Base-by-base conservation (phyloP, 495 filamentous ascomycete species). In the Aspergillus heteromorphus region DNA sequence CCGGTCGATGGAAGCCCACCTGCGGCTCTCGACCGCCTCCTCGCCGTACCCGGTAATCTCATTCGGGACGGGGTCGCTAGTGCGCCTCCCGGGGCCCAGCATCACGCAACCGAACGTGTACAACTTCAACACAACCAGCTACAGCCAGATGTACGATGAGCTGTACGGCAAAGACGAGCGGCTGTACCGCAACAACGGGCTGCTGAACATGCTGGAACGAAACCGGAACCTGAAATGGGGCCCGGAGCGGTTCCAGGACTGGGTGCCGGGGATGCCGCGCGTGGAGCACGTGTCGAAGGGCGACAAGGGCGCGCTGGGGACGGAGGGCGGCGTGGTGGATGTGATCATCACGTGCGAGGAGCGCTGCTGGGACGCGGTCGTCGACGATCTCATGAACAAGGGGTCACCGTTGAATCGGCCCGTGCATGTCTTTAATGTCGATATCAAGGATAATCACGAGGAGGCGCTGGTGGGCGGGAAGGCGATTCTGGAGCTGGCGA, bases 181-280 rank as follows among this genome's bases (percentile, higher is more conserved):
- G 0, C 79, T 99, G 2, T 99, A 99, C 71, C 84, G 83, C 48
- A 84, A 85, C 17, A 99, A 99, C 66, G 95, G 95, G 23, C 79
- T 97, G 40, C 73, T 99, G 40, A 91, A 90, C 64, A 97, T 99
- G 95, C 79, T 99, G 17, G 90, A 89, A 54, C 84, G 95, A 53
- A 99, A 99, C 62, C 82, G 89, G 49, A 78, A 79, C 31, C 85
- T 99, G 62, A 99, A 99, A 75, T 92, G 85, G 82, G 89, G 88
- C 3, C 95, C 95, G 1, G 95, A 99, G 71, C 83, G 95, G 43
- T 99, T 95, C 89, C 95, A 99, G 68, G 92, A 99, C 68, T 99
- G 95, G 93, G 81, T 88, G 20, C 76, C 95, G 6, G 95, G 95
- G 0, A 73, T 87, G 58, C 92, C 95, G 11, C 79, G 95, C 51